These are phyloP conservation scores for Pyracantha coccinea DNA, from an alignment of 331 rosid species.

Conservation along the genomic window DNA sequence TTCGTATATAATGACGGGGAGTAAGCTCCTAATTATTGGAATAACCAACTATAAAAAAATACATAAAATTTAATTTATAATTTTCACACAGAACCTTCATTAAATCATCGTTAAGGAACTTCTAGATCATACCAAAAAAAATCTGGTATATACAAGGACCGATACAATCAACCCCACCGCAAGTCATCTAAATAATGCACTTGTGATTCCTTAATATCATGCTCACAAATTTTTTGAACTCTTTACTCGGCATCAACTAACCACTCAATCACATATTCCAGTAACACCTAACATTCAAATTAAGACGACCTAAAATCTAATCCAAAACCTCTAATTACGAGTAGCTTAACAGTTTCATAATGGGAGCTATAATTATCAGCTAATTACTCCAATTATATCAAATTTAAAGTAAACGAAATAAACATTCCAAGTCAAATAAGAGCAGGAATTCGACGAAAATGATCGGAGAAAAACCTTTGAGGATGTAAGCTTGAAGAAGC, in stretches of 20 bases:
- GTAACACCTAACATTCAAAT: background rate
- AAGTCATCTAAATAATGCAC: background rate
- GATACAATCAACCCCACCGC: background rate
- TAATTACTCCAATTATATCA: background rate
- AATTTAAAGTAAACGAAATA: background rate
- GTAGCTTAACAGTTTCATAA: background rate
- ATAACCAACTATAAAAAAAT: background rate
- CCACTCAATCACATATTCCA: background rate
- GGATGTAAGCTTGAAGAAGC: slow-evolving; percentile 67
- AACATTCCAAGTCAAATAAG: background rate
- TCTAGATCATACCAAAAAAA: background rate
- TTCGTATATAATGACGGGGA: background rate
- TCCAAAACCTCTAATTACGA: background rate
- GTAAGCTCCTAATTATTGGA: background rate
- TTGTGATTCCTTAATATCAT: background rate
- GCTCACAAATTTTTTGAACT: background rate
- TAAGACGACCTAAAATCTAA: background rate
- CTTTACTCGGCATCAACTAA: background rate
- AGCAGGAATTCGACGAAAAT: background rate
- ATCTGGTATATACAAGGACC: background rate
- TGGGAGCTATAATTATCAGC: background rate
- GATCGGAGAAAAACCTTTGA: slow-evolving; percentile 46
- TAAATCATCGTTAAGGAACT: background rate
- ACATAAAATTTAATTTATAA: background rate
- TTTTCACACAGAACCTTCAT: background rate